Base-by-base conservation (phyloP, 805 yeast genomes). In the Kluyveromyces nonfermentans region DNA sequence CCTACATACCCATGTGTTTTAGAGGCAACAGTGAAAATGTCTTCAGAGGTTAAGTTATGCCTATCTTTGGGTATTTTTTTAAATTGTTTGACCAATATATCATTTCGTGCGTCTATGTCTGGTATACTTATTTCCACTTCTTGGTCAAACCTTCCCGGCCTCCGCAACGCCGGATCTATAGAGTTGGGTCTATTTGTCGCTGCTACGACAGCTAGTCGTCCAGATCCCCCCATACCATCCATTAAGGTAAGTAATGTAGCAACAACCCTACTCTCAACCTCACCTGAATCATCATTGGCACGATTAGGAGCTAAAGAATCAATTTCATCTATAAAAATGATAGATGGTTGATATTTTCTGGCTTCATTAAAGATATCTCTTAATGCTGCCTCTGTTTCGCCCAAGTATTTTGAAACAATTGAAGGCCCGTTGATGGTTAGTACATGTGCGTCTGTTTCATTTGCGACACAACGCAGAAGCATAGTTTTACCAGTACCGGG, bases 1-100 rank as follows among this genome's bases (percentile, higher is more conserved):
- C 99, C 99, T 1, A 93, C 98, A 57, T 86, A 93, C 5, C 98
- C 98, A 63, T 93, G 98, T 0, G 97, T 89, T 56, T 78, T 82
- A 4, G 77, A 62, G 0, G 96, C 86, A 35, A 89, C 65, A 1
- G 53, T 54, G n/a, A 65, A 59, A n/a, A 89, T 73, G 33, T 85
- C 82, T 0, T 69, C 78, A 0, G 60, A 65, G 0, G 70, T 57
- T 33, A 90, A 60, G 0, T 64, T 65, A 53, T 79, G 80, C 16
- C 80, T 76, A 15, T 60, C 57, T 7, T 45, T 18, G 0, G 64
- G 56, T 68, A 70, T 69, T 37, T 67, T 71, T 1, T 57, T 55
- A 44, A 90, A 73, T 50, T 82, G 84, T 51, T 81, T 73, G 16
- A 53, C 50, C 42, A 93, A 68, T 42, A 93, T 90, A 33, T 85